These are phyloP conservation scores for Neodidymelliopsis sp. DNA, from an alignment of 2,329 filamentous ascomycete species.

Conservation along the genomic window DNA sequence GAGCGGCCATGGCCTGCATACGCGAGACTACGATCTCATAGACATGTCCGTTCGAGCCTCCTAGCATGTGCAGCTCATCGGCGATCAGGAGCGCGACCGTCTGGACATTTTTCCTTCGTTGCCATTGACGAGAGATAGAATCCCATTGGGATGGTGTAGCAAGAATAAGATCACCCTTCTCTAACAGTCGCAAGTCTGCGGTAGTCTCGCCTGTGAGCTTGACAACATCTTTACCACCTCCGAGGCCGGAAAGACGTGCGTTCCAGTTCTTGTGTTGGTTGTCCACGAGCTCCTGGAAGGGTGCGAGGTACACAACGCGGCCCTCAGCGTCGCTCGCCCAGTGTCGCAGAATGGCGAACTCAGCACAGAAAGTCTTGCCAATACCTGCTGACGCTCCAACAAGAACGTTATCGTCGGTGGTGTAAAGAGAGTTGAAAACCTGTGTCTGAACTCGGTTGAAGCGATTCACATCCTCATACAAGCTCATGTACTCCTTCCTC, in stretches of 20 bases:
- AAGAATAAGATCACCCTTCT: constrained; percentile 85
- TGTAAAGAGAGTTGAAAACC: constrained; percentile 91
- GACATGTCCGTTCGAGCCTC: constrained; percentile 82
- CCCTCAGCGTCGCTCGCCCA: constrained; percentile 78
- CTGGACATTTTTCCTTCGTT: constrained; percentile 93
- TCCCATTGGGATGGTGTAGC: constrained; percentile 97
- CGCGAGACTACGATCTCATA: constrained; percentile 98
- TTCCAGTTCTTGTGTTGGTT: constrained; percentile 84
- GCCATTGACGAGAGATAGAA: constrained; percentile 93
- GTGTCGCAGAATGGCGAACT: constrained; percentile 88
- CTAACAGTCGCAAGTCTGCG: constrained; percentile 86
- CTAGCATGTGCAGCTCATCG: constrained; percentile 93
- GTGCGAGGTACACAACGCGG: constrained; percentile 90
- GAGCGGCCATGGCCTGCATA: constrained; percentile 93
- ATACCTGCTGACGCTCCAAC: constrained; percentile 92
- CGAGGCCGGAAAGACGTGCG: constrained; percentile 73
- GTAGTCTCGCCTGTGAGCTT: constrained; percentile 94
- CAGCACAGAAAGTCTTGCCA: constrained; percentile 95
- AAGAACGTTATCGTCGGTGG: constrained; percentile 91
- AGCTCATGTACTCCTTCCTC: constrained; percentile 76
- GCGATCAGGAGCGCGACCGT: constrained; percentile 90
- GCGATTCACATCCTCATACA: constrained; percentile 84
- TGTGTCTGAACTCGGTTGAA: constrained; percentile 99
- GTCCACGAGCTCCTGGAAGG: constrained; percentile 92
- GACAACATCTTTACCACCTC: constrained; percentile 86